Conservation (phyloP, 192 early-diverging fungal species). For the Coemansia sp. region DNA sequence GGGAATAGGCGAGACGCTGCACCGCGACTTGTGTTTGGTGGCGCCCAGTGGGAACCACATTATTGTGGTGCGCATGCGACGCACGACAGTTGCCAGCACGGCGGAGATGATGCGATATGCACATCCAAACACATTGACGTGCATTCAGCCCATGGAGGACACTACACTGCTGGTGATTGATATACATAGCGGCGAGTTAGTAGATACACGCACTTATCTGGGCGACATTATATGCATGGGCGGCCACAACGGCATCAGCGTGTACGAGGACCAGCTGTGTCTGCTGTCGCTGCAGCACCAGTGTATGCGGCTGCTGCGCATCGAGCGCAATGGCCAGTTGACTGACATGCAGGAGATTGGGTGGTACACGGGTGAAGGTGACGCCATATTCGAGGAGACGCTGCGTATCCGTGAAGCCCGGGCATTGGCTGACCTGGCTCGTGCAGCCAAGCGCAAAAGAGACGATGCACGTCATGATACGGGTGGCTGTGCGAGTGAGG, state of each 20-base stretch:
- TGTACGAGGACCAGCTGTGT: slow-evolving; percentile 44
- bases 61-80: slow-evolving; percentile 32
- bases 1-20: slow-evolving; percentile 37
- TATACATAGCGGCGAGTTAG: slow-evolving; percentile 22
- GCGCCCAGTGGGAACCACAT: slow-evolving; percentile 31
- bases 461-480: neutral
- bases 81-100: neutral
- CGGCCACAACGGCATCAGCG: slow-evolving; percentile 45
- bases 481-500: neutral
- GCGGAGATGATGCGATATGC: neutral
- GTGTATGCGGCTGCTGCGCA: slow-evolving; percentile 44
- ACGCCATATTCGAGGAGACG: slow-evolving; percentile 32
- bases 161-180: slow-evolving; percentile 41
- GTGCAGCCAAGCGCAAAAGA: slow-evolving; percentile 12
- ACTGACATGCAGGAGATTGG: slow-evolving; percentile 44
- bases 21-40: slow-evolving; percentile 48
- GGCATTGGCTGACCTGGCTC: slow-evolving; percentile 9
- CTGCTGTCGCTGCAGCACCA: slow-evolving; percentile 50
- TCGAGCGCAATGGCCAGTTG: slow-evolving; percentile 27
- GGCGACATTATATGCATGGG: slow-evolving; percentile 44
- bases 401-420: slow-evolving; percentile 28
- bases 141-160: slow-evolving; percentile 45
- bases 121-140: slow-evolving; percentile 29
- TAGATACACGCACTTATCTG: slow-evolving; percentile 40
- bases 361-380: slow-evolving; percentile 48